Evolutionary conservation across 345 rosid species (phyloP), one percentile per base, ranked within the genome.

Genomic region (Erysimum cheiranthoides): DNA sequence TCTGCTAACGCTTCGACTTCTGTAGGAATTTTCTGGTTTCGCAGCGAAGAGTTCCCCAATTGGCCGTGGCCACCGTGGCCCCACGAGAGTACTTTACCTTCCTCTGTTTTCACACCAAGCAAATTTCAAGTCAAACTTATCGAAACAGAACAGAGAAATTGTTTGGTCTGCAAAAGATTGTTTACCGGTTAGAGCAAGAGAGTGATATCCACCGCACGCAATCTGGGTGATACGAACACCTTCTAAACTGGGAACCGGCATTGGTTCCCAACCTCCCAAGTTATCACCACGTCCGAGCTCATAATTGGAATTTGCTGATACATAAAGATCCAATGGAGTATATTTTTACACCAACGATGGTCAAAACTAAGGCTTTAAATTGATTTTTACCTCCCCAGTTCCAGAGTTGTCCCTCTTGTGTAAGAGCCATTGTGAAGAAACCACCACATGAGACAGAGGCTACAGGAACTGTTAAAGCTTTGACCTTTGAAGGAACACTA

Each of bases 41-140:
- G 70, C 38, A 81, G 74, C 36, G 93, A 85, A 70, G 90, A 80
- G 73, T 86, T 88, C 64, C 96, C 98, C 72, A 92, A 79, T 73
- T 95, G 99, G 70, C 97, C 97, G 73, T 84, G 93, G 61, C 97
- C 98, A 66, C 97, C 98, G 47, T 88, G 93, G 11, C 99, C 99
- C 97, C 97, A 90, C 4, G 99, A 92, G 70, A 90, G 85, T 60
- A 95, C 93, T 81, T 83, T 89, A 49, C 97, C 91, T 38, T 95
- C 88, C 69, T 87, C 97, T 92, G 82, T 81, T 73, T 52, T 56
- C 59, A 81, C 45, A 68, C 70, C 66, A 5, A 78, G 70, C 13
- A 60, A 73, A 56, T 6, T 49, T 61, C 47, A 68, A 56, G 42
- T 43, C 35, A 67, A 46, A 10, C 0, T 18, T 14, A 36, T 73